Conservation (phyloP, 1,139 yeast species). For the Suhomyces taliae region DNA sequence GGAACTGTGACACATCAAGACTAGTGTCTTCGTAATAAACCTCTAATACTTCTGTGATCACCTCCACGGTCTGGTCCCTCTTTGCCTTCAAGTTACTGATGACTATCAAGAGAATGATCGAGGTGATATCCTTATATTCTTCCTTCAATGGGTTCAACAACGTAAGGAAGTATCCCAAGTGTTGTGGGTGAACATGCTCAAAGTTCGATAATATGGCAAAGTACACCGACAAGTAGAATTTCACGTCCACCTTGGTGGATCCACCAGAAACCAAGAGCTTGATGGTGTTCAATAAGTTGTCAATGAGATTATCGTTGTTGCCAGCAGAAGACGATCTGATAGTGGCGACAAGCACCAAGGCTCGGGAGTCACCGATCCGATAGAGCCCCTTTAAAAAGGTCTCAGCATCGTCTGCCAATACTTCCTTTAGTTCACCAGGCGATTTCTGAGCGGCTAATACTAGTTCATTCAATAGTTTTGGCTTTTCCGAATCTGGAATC, state of each 20-base stretch:
- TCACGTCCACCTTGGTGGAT: constrained; percentile 1
- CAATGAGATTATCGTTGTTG: constrained; percentile 5
- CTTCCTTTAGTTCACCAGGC: constrained; percentile 16
- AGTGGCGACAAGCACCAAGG: constrained; percentile 3
- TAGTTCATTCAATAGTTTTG: not conserved
- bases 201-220: constrained; percentile 22
- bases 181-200: constrained; percentile 21
- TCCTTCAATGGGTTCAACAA: constrained; percentile 20
- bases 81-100: constrained; percentile 23
- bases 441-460: constrained; percentile 15
- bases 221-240: constrained; percentile 20
- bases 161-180: constrained; percentile 24
- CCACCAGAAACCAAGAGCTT: not conserved
- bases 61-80: constrained; percentile 17
- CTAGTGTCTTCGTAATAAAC: constrained; percentile 19
- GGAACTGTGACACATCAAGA: constrained; percentile 16
- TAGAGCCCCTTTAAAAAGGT: constrained; percentile 20
- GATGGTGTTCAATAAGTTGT: constrained; percentile 6
- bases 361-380: constrained; percentile 18
- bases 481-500: not conserved
- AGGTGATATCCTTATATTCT: constrained; percentile 13
- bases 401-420: constrained; percentile 20
- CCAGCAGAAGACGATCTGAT: constrained; percentile 5
- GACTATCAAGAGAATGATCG: constrained; percentile 26
- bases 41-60: constrained; percentile 28